These are phyloP conservation scores for Diaporthe australafricana DNA, from an alignment of 2,329 filamentous ascomycete genomes.

Conservation along the genomic window DNA sequence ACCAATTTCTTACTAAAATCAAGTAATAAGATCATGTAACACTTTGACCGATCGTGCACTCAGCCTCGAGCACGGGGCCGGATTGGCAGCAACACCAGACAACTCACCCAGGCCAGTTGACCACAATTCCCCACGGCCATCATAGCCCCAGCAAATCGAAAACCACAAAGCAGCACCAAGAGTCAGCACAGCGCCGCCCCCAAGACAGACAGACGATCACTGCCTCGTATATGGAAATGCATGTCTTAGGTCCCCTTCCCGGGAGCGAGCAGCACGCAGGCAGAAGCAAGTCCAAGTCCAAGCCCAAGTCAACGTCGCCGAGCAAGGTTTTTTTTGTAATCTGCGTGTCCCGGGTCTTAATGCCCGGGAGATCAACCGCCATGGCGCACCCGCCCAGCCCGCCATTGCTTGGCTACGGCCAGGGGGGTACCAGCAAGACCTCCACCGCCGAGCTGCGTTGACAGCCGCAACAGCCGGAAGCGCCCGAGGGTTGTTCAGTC, in stretches of 20 bases:
- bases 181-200: not conserved
- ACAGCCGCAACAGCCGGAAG: slow-evolving; percentile 24
- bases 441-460: slow-evolving; percentile 24
- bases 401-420: too few relatives aligned
- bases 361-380: slow-evolving; percentile 25
- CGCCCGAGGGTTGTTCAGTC: not conserved
- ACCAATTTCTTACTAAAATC: too few relatives aligned
- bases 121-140: too few relatives aligned
- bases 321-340: not conserved
- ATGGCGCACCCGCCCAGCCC: slow-evolving; percentile 24
- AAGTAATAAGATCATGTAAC: slow-evolving; percentile 23
- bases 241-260: not conserved
- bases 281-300: not conserved
- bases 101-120: not conserved
- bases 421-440: too few relatives aligned
- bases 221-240: not conserved
- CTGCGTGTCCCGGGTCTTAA: slow-evolving; percentile 19
- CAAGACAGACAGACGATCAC: not conserved
- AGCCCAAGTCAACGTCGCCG: not conserved
- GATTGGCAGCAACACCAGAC: not conserved
- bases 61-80: not conserved
- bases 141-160: not conserved
- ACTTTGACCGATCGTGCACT: not conserved
- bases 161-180: not conserved
- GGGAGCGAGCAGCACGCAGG: too few relatives aligned